phyloP scores from a whole-genome alignment of 1,284 basidiomycete genomes.

The Ustilago shanxiensis region DNA sequence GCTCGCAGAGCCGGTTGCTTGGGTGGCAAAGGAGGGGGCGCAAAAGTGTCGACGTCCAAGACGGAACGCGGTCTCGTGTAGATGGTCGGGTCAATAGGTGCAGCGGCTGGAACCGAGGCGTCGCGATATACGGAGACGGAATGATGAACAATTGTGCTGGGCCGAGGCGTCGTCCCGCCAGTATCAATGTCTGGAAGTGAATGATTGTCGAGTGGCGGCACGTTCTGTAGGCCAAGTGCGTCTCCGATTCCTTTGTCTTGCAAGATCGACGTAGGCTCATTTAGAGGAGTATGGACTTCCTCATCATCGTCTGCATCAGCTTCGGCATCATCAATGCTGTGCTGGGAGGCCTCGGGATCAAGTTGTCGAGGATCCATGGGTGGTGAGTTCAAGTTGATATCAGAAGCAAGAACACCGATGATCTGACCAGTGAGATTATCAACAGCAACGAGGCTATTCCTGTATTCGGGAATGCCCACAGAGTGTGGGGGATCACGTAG shows the following conservation, averaged over 20 bases:
- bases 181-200: background rate
- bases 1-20: constrained; percentile 23
- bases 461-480: constrained; percentile 22
- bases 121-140: constrained; percentile 41
- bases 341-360: background rate
- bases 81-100: background rate
- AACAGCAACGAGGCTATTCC: constrained; percentile 58
- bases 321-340: constrained; percentile 13
- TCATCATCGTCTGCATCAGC: constrained; percentile 14
- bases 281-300: constrained; percentile 27
- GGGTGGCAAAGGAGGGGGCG: constrained; percentile 55
- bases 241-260: background rate
- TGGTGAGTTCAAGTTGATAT: constrained; percentile 35
- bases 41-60: constrained; percentile 54
- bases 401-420: constrained; percentile 50
- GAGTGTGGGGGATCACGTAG: constrained; percentile 10
- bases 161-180: constrained; percentile 12
- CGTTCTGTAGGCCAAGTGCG: background rate
- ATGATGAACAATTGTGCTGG: constrained; percentile 19
- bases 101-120: background rate
- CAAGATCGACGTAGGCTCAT: constrained; percentile 13
- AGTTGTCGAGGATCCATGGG: background rate
- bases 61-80: constrained; percentile 14
- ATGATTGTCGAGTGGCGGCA: background rate
- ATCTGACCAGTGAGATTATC: constrained; percentile 60